Evolutionary conservation across 306 rosid genomes (phyloP).

Genomic region (Castanea mollissima): DNA sequence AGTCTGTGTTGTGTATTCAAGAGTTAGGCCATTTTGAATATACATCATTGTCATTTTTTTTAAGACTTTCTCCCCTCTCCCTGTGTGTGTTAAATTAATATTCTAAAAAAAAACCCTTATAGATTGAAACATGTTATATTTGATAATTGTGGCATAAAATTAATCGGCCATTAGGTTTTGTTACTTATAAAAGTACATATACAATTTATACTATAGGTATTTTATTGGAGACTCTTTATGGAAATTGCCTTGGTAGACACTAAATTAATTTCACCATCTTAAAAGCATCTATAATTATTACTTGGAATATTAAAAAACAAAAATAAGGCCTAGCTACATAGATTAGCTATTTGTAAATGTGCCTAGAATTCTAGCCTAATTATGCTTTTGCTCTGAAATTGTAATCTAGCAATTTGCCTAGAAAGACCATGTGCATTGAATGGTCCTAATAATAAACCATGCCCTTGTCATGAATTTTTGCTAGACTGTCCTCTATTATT

Average conservation of each 20-base stretch:
- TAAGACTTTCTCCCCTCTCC: too few relatives aligned
- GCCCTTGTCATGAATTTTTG: too few relatives aligned
- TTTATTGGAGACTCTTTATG: not conserved
- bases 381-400: not conserved
- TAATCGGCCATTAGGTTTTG: not conserved
- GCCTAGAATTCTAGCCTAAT: not conserved
- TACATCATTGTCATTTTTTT: too few relatives aligned
- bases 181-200: not conserved
- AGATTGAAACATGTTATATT: not conserved
- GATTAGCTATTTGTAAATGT: not conserved
- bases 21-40: too few relatives aligned
- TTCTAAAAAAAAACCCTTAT: not conserved
- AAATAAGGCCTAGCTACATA: not conserved
- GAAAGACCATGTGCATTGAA: not conserved
- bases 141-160: not conserved
- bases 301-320: not conserved
- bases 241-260: too few relatives aligned
- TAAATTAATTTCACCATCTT: too few relatives aligned
- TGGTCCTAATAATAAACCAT: not conserved
- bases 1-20: too few relatives aligned
- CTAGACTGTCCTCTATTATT: too few relatives aligned
- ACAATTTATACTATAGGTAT: not conserved
- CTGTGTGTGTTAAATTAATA: too few relatives aligned
- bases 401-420: too few relatives aligned
- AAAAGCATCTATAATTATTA: not conserved